Evolutionary conservation across 2,329 filamentous ascomycete genomes (phyloP).

Genomic region (Bisporella sp.): DNA sequence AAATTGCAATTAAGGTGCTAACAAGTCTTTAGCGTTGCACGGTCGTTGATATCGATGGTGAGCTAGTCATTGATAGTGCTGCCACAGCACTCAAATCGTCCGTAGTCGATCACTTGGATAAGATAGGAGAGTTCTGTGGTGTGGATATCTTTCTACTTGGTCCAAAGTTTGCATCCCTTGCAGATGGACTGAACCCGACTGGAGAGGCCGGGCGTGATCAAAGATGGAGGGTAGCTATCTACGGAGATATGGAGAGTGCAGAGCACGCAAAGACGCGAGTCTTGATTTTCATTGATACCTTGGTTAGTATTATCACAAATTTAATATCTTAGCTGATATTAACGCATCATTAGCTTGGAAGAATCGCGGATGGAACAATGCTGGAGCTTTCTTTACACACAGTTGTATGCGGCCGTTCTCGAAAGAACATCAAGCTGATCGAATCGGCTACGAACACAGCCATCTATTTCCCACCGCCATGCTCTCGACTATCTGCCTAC

Average conservation of each 20-base stretch:
- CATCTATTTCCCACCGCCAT: conserved; percentile 95
- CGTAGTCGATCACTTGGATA: conserved; percentile 79
- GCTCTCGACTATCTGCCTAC: conserved; percentile 87
- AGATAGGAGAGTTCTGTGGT: conserved; percentile 79
- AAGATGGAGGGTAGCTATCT: conserved; percentile 87
- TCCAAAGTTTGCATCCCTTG: conserved; percentile 76
- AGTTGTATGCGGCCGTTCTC: conserved; percentile 83
- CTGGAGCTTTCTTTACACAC: conserved; percentile 86
- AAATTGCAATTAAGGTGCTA: conserved; percentile 17
- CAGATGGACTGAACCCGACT: conserved; percentile 65
- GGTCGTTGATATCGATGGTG: conserved; percentile 86
- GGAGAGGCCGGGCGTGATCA: conserved; percentile 76
- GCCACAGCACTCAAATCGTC: conserved; percentile 63
- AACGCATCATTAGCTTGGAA: conserved; percentile 51
- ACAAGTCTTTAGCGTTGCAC: conserved; percentile 66
- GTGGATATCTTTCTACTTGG: conserved; percentile 95
- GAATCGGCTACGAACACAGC: conserved; percentile 93
- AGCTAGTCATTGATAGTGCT: conserved; percentile 71
- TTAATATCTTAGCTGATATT: conserved; percentile 21
- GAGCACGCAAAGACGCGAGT: conserved; percentile 96
- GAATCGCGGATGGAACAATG: conserved; percentile 70
- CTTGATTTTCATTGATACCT: conserved; percentile 83
- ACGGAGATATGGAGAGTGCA: conserved; percentile 88
- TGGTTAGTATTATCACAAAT: conserved; percentile 12
- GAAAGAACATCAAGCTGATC: conserved; percentile 97